Percentiles rank a stretch among this genome's conserved stretches.
These are phyloP conservation scores for Sabuloglossum arenarium DNA, from an alignment of 495 filamentous ascomycete species.

Conservation along the genomic window DNA sequence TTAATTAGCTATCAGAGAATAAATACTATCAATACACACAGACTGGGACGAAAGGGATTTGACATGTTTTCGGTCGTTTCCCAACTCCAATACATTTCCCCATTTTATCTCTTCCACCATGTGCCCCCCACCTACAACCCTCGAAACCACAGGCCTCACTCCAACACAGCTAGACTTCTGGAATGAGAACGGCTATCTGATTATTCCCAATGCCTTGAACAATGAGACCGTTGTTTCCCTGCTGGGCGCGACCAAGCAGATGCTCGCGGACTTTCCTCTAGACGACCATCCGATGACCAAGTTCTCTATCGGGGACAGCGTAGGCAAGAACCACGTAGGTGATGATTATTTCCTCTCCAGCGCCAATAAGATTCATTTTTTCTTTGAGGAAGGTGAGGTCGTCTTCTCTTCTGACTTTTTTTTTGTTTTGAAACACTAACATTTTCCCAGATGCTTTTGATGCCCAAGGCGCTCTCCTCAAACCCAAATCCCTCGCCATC, in stretches of 20 bases:
- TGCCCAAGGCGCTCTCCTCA: slow-evolving; percentile 31
- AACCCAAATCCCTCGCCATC: slow-evolving; percentile 63
- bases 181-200: slow-evolving; percentile 67
- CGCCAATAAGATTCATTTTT: slow-evolving; percentile 84
- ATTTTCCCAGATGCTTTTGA: slow-evolving; percentile 37
- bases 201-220: slow-evolving; percentile 61
- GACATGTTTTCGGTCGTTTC: no score
- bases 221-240: slow-evolving; percentile 39
- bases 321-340: slow-evolving; percentile 41
- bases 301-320: slow-evolving; percentile 64
- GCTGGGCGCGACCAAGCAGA: slow-evolving; percentile 47
- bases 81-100: no score
- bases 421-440: neutral
- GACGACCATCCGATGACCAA: slow-evolving; percentile 73
- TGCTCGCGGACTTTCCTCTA: slow-evolving; percentile 58
- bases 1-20: no score
- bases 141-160: slow-evolving; percentile 33
- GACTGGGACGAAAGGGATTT: no score
- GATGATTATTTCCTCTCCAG: slow-evolving; percentile 85
- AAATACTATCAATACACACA: no score
- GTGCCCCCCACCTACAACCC: neutral
- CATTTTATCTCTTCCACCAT: no score
- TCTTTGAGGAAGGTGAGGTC: slow-evolving; percentile 84
- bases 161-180: slow-evolving; percentile 49
- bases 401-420: slow-evolving; percentile 9